Percentiles rank a stretch among this genome's conserved stretches.
phyloP scores from a whole-genome alignment of 306 rosid genomes.

The Castanospermum australe region DNA sequence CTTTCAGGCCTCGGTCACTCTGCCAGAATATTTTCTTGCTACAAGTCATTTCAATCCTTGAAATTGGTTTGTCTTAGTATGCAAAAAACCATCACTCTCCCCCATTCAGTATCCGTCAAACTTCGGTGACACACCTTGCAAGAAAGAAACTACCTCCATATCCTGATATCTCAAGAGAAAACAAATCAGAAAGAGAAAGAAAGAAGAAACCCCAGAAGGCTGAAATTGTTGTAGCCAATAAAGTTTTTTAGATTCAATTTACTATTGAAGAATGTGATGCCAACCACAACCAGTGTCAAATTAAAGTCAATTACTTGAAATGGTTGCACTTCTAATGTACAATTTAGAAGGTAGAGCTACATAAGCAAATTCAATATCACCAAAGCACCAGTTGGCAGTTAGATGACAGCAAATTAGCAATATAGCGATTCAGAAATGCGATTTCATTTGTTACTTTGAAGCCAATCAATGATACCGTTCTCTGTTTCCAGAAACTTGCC shows the following conservation, averaged over 20 bases:
- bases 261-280: conserved; percentile 17
- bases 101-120: background rate
- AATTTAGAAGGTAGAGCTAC: background rate
- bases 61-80: background rate
- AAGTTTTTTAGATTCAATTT: background rate
- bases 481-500: conserved; percentile 51
- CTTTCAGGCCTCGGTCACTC: background rate
- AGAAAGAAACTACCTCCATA: background rate
- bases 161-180: conserved; percentile 1
- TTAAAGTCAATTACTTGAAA: background rate
- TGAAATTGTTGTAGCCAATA: background rate
- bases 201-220: background rate
- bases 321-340: background rate
- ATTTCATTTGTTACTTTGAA: conserved; percentile 38
- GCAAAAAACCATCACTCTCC: background rate
- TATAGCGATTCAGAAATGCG: background rate
- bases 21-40: conserved; percentile 17
- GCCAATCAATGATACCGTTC: conserved; percentile 67
- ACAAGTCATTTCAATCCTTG: conserved; percentile 5
- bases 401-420: background rate
- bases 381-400: background rate
- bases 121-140: background rate
- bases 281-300: background rate
- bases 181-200: background rate
- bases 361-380: background rate